Evolutionary conservation across 495 filamentous ascomycete species (phyloP).

Genomic region (Letharia lupina): DNA sequence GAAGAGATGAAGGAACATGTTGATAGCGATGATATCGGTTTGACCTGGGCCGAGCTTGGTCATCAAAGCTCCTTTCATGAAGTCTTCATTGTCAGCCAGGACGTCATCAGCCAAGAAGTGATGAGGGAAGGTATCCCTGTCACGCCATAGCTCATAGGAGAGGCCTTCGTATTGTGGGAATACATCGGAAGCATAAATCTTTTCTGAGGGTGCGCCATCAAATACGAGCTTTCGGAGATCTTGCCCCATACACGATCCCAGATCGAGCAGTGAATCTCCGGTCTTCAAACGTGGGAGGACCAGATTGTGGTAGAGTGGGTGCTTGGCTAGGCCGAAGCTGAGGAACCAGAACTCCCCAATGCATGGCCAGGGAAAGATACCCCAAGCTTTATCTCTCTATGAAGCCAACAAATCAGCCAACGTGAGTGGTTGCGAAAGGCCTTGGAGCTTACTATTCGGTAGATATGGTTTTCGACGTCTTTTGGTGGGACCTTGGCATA

Average conservation of each 20-base stretch:
- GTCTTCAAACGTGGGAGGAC: constrained; percentile 22
- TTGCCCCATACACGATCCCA: constrained; percentile 27
- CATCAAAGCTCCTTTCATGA: constrained; percentile 22
- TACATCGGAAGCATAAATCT: constrained; percentile 24
- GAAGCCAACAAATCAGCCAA: not conserved
- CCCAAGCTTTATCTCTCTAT: constrained; percentile 27
- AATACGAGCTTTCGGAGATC: constrained; percentile 27
- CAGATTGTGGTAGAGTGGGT: constrained; percentile 24
- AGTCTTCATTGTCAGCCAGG: constrained; percentile 22
- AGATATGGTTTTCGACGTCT: constrained; percentile 23
- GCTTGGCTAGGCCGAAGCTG: constrained; percentile 26
- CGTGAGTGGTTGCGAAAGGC: not conserved
- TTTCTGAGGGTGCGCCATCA: constrained; percentile 24
- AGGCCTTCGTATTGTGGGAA: constrained; percentile 25
- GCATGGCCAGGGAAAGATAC: constrained; percentile 33
- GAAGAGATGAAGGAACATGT: constrained; percentile 28
- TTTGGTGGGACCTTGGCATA: constrained; percentile 26
- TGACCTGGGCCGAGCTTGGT: constrained; percentile 21
- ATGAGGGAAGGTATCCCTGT: constrained; percentile 16
- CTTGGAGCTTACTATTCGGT: constrained; percentile 20
- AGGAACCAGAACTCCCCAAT: constrained; percentile 38
- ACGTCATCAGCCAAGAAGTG: constrained; percentile 26
- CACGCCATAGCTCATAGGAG: constrained; percentile 23
- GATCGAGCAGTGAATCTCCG: constrained; percentile 23
- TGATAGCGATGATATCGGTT: constrained; percentile 25